Base-by-base conservation (phyloP, 2,329 filamentous ascomycete species). In the Epicoccum nigrum region DNA sequence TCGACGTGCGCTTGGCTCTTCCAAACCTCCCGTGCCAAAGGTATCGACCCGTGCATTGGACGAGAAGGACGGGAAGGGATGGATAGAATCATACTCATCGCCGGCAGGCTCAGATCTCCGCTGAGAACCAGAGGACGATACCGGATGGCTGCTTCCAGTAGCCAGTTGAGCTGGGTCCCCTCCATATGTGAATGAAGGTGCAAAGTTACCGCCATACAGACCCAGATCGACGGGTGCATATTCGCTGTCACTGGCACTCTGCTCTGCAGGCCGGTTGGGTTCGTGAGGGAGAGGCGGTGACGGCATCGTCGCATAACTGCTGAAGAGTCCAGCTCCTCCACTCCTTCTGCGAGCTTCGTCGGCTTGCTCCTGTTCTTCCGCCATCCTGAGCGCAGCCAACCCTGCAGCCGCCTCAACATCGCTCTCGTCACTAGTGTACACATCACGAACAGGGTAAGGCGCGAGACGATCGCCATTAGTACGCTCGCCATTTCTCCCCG, bases 381-480 rank as follows among this genome's bases (percentile, higher is more conserved):
- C 92, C 75, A 92, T 85, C 51, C 86, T 86, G 82, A 97, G 85
- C 59, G 92, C 92, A 68, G 89, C 83, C 43, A 95, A 77, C 13
- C 94, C 93, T 54, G 90, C 90, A 31, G 88, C 86, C 16, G 89
- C 93, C 72, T 97, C 93, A 0, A 89, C 86, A 67, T 97, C 93
- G 67, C 91, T 95, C 41, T 95, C 91, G 46, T 93, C 88, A 56
- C 80, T 74, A 3, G 62, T 59, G 45, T 72, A 73, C 8, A 56
- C 62, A 4, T 68, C 63, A 33, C 63, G 62, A 6, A 48, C 51
- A 23, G 64, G 57, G n/a, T 45, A 76, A 7, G 56, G 75, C 67
- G 66, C 78, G 9, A 75, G 67, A 55, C 77, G 76, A 35, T 63
- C 58, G 2, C 79, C 80, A 60, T 86, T 84, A 1, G 76, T 75